A percentile compares a stretch with the other conserved stretches of the same genome.
These are phyloP conservation scores for Chionographis japonica DNA, from an alignment of 106 monocot genomes.

Conservation along the genomic window DNA sequence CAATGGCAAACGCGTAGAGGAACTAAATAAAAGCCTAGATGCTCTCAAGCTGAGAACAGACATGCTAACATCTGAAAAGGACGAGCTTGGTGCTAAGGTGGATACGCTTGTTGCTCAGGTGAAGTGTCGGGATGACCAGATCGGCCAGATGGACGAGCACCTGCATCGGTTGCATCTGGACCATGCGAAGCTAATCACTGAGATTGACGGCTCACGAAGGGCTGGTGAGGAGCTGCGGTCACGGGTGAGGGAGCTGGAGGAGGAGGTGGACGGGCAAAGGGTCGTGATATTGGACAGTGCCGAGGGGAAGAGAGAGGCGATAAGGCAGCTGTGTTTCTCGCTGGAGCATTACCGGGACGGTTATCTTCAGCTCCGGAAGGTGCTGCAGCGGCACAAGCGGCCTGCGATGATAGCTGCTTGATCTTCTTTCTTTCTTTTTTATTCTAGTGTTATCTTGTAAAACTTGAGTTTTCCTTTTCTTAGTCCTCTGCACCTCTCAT, in stretches of 20 bases:
- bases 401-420: too few species aligned
- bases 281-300: constrained; percentile 23
- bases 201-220: constrained; percentile 10
- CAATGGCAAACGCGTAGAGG: not conserved
- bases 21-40: constrained; percentile 20
- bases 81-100: constrained; percentile 12
- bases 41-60: constrained; percentile 11
- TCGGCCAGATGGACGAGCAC: constrained; percentile 5
- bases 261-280: constrained; percentile 22
- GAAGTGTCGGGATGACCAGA: constrained; percentile 5
- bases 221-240: not conserved
- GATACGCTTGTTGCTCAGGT: constrained; percentile 3
- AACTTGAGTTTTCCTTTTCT: too few species aligned
- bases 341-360: constrained; percentile 37
- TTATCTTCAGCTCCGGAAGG: constrained; percentile 28
- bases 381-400: constrained; percentile 10
- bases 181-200: constrained; percentile 19
- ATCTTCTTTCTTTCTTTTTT: too few species aligned
- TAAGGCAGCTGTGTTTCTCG: constrained; percentile 40
- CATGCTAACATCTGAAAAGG: constrained; percentile 24
- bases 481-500: too few species aligned
- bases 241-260: constrained; percentile 17
- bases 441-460: too few species aligned
- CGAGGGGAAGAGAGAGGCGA: constrained; percentile 45
- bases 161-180: constrained; percentile 31